A percentile compares a stretch with the other conserved stretches of the same genome.
Evolutionary conservation across 805 yeast species (phyloP).

Genomic region (Sugiyamaella smithiae): DNA sequence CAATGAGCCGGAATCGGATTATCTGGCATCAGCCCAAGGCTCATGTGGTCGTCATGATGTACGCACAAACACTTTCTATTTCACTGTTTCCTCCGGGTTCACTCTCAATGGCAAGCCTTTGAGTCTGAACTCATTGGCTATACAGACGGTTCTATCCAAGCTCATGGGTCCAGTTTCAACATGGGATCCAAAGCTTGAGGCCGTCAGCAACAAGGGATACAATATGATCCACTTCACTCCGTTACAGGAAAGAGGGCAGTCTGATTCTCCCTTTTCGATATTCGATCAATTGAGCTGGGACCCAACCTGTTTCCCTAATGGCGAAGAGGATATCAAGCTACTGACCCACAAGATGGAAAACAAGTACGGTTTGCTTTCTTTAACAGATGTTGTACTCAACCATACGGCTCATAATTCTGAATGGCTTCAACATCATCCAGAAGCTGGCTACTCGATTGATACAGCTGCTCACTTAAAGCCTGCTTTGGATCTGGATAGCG

Average conservation of each 20-base stretch:
- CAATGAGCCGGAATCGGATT: constrained; percentile 24
- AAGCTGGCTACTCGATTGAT: constrained; percentile 76
- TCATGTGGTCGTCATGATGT: not conserved
- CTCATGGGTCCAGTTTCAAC: constrained; percentile 72
- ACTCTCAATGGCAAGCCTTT: constrained; percentile 52
- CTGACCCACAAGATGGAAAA: constrained; percentile 51
- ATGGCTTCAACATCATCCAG: constrained; percentile 87
- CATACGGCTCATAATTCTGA: constrained; percentile 89
- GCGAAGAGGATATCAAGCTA: constrained; percentile 50
- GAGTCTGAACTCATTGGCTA: constrained; percentile 72
- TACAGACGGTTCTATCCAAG: constrained; percentile 85
- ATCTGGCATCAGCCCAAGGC: not conserved
- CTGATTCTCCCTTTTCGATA: constrained; percentile 91
- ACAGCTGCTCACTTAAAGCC: constrained; percentile 88
- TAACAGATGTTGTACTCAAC: constrained; percentile 91
- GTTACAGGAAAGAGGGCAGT: constrained; percentile 80
- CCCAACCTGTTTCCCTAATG: constrained; percentile 53
- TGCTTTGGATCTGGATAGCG: constrained; percentile 79
- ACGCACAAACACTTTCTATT: constrained; percentile 54
- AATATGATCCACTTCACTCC: constrained; percentile 98
- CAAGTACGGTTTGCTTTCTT: constrained; percentile 61
- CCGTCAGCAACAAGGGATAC: constrained; percentile 72
- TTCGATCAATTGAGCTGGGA: constrained; percentile 82
- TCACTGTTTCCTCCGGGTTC: constrained; percentile 78
- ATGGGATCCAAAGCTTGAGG: constrained; percentile 67